Percentiles rank a stretch among this genome's conserved stretches.
Conservation (phyloP, 192 early-diverging fungal genomes). For the Podila epicladia region DNA sequence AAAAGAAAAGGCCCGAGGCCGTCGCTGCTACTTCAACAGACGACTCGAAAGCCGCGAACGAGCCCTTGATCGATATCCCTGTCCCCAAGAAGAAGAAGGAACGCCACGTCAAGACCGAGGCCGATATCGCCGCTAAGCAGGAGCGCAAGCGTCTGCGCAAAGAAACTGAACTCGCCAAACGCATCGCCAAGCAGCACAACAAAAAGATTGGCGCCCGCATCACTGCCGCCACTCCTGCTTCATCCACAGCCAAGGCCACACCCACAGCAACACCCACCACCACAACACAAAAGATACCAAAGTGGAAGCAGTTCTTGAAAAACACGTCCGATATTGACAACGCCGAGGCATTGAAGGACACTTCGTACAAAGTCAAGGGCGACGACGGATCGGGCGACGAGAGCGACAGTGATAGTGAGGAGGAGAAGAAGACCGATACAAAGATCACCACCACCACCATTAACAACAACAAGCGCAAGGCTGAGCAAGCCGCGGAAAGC, state of each 20-base stretch:
- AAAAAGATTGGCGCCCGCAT: background rate
- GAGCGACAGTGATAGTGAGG: slow-evolving; percentile 23
- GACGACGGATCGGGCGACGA: slow-evolving; percentile 34
- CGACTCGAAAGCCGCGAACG: background rate
- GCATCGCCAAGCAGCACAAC: background rate
- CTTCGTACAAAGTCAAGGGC: slow-evolving; percentile 44
- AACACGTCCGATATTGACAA: slow-evolving; percentile 43
- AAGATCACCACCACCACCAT: slow-evolving; percentile 1
- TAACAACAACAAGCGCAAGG: slow-evolving; percentile 20
- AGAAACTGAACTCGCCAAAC: slow-evolving; percentile 23
- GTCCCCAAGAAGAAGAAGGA: slow-evolving; percentile 49
- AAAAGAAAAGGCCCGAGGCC: slow-evolving; percentile 3
- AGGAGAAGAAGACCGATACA: background rate
- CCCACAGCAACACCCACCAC: slow-evolving; percentile 3
- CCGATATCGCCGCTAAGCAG: slow-evolving; percentile 43
- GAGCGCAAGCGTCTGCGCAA: slow-evolving; percentile 44
- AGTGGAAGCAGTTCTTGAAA: slow-evolving; percentile 51
- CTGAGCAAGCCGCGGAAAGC: slow-evolving; percentile 11
- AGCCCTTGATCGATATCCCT: slow-evolving; percentile 45
- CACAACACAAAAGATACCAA: slow-evolving; percentile 33
- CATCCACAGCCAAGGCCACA: background rate
- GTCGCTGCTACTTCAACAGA: background rate
- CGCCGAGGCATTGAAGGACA: slow-evolving; percentile 45
- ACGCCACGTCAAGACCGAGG: slow-evolving; percentile 44
- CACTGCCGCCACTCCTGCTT: background rate